Base-by-base conservation (phyloP, 2,329 filamentous ascomycete genomes). In the Macroventuria anomochaeta region DNA sequence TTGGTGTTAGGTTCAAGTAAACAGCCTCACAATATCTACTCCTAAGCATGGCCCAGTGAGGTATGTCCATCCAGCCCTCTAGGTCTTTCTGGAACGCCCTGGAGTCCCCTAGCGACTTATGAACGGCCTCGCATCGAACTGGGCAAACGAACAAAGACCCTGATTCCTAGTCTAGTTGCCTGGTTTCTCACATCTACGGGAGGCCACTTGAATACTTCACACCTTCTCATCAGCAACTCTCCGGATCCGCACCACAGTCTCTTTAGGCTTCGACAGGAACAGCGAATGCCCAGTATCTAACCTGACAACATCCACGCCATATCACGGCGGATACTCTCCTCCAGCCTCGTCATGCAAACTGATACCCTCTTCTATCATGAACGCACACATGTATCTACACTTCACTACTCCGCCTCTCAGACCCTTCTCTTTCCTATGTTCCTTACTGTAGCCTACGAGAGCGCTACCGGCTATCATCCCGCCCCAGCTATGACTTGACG, bases 401-500 rank as follows among this genome's bases (percentile, higher is more conserved):
- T 62, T 67, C 3, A 73, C 57, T 2, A 80, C 59, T 0, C 76
- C 76, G 1, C 77, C 78, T 44, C 68, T 71, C 53, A 74, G 69
- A 0, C 75, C 76, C 12, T 63, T 50, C 15, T 59, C 55, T 38
- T 67, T 58, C 20, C 77, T 62, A 37, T 75, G 69, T 28, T 59
- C 55, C 41, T 76, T 73, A 5, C 67, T 60, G 6, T 76, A 56
- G 0, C 74, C 76, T 11, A 69, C 67, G 0, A 72, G 57, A 4
- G 71, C 72, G 52, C 76, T 70, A 21, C 41, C 67, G 7, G 70
- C 73, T 1, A 78, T 66, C 1, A 77, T 63, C 12, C 78, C 79
- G n/a, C 75, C 74, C 64, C 79, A 80, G 2, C 75, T 79, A 56
- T 81, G 78, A 4, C 73, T 68, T 59, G 2, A 81, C 70, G 0